Evolutionary conservation across 1,139 yeast species (phyloP).

Genomic region (Scheffersomyces stambukii): DNA sequence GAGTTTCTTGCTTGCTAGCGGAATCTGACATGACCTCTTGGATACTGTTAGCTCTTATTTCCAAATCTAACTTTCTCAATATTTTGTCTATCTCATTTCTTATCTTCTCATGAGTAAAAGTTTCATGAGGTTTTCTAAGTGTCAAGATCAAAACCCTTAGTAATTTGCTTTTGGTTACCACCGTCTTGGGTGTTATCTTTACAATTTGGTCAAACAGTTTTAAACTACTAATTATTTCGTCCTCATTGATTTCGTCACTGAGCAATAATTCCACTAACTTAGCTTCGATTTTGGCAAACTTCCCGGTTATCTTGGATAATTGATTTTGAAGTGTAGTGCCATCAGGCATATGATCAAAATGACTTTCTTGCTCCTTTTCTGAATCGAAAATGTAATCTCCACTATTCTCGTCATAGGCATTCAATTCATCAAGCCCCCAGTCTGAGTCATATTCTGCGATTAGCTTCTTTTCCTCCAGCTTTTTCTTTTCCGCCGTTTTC

Average conservation of each 20-base stretch:
- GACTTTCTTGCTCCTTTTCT: constrained; percentile 24
- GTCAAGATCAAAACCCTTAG: constrained; percentile 30
- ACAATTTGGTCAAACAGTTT: constrained; percentile 18
- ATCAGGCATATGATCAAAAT: constrained; percentile 22
- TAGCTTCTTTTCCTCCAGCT: constrained; percentile 16
- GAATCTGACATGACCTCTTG: constrained; percentile 12
- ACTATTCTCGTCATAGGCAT: constrained; percentile 16
- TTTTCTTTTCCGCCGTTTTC: constrained; percentile 14
- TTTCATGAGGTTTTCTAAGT: constrained; percentile 29
- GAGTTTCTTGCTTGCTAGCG: constrained; percentile 2
- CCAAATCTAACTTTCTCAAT: constrained; percentile 20
- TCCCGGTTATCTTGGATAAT: constrained; percentile 12
- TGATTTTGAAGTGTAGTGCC: constrained; percentile 18
- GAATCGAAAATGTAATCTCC: constrained; percentile 38
- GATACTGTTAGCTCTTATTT: constrained; percentile 12
- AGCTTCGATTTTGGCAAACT: constrained; percentile 19
- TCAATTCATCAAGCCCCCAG: constrained; percentile 40
- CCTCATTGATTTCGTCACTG: constrained; percentile 7
- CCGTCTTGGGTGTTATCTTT: constrained; percentile 22
- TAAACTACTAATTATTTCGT: constrained; percentile 9
- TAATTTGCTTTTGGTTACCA: constrained; percentile 28
- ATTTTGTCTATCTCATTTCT: constrained; percentile 18
- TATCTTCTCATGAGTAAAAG: constrained; percentile 15
- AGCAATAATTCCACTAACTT: constrained; percentile 16
- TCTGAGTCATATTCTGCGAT: constrained; percentile 33